These are phyloP conservation scores for Salix purpurea DNA, from an alignment of 345 rosid genomes.

Conservation along the genomic window DNA sequence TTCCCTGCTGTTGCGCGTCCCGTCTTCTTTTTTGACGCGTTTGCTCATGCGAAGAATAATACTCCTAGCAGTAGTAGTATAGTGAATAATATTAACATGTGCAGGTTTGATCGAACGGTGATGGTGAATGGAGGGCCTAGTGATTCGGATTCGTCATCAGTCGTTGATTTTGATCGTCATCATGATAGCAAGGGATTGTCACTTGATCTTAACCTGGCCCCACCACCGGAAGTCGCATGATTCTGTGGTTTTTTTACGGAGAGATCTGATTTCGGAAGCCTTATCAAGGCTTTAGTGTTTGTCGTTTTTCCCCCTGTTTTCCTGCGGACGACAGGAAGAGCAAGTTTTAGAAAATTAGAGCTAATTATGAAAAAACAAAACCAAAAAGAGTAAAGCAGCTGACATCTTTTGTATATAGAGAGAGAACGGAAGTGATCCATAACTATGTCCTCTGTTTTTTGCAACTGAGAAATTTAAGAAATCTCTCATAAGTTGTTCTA, in stretches of 20 bases:
- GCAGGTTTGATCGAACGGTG: constrained; percentile 25
- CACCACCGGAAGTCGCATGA: constrained; percentile 59
- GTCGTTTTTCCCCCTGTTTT: constrained; percentile 8
- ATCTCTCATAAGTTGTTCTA: neutral
- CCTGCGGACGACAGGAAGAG: neutral
- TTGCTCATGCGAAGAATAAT: constrained; percentile 30
- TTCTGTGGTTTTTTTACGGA: constrained; percentile 10
- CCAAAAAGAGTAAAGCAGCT: neutral
- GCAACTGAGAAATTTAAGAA: constrained; percentile 26
- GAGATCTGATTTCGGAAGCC: constrained; percentile 2
- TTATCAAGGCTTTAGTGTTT: constrained; percentile 6
- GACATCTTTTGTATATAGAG: constrained; percentile 35
- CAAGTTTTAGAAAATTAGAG: constrained; percentile 13
- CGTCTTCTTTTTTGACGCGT: constrained; percentile 45
- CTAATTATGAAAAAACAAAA: neutral
- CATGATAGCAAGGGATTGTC: constrained; percentile 3
- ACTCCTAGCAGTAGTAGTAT: neutral
- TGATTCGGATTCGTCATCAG: constrained; percentile 65
- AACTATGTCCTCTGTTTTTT: constrained; percentile 9
- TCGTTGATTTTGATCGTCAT: constrained; percentile 45
- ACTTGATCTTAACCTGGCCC: constrained; percentile 59
- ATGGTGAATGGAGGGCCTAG: constrained; percentile 33
- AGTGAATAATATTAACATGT: neutral
- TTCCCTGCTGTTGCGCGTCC: constrained; percentile 30
- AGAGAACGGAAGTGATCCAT: neutral